Evolutionary conservation across 371 early-diverging fungal species (phyloP).

Genomic region (Rhizoclosmatium hyalinum): DNA sequence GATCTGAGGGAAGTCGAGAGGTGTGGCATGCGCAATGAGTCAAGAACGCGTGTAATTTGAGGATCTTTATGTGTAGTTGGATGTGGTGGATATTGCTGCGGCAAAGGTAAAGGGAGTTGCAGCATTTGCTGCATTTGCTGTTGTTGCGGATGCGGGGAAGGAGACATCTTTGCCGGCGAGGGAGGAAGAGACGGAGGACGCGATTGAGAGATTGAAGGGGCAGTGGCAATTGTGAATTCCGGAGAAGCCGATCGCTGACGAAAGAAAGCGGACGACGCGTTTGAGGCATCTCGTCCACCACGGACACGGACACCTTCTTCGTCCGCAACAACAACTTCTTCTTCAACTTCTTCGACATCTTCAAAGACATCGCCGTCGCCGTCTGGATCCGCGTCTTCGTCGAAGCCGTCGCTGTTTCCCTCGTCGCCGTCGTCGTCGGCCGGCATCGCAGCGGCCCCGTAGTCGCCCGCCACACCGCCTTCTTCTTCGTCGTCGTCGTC

Average conservation of each 20-base stretch:
- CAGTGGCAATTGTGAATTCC: not conserved
- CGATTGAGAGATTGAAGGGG: too few species aligned
- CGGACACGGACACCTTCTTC: not conserved
- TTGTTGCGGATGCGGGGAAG: conserved; percentile 3
- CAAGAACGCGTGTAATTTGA: conserved; percentile 5
- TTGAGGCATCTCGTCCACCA: not conserved
- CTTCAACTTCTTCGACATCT: not conserved
- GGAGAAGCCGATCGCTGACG: not conserved
- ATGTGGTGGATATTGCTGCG: not conserved
- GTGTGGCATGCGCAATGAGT: not conserved
- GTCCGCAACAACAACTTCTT: not conserved
- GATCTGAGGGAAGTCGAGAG: not conserved
- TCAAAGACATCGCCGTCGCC: not conserved
- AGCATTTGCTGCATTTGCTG: not conserved
- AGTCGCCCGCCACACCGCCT: not conserved
- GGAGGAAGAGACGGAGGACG: too few species aligned
- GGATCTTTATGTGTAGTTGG: not conserved
- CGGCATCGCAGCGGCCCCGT: not conserved
- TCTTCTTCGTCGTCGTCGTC: not conserved
- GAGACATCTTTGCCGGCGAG: not conserved
- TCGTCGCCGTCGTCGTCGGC: not conserved
- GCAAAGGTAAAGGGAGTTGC: not conserved
- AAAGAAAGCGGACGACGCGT: not conserved
- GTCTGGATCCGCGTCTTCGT: not conserved
- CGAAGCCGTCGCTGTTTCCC: not conserved